Conservation (phyloP, 2,329 filamentous ascomycete species). For the Sporothrix euskadiensis region DNA sequence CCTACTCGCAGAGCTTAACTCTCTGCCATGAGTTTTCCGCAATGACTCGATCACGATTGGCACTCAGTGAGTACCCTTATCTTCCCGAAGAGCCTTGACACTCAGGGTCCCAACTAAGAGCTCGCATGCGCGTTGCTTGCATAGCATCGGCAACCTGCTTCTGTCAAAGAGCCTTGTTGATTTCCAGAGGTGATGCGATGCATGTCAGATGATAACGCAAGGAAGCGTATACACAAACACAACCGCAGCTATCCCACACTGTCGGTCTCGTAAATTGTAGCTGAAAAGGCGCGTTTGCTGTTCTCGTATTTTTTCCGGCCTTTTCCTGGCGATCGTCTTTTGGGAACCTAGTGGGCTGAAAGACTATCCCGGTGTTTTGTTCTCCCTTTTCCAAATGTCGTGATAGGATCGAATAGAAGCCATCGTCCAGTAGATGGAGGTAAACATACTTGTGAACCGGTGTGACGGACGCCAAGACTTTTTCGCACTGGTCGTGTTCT, state of each 20-base stretch:
- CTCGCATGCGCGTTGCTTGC: neutral
- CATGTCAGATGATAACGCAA: constrained; percentile 10
- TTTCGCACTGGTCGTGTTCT: neutral
- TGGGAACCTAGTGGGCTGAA: neutral
- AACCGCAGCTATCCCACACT: neutral
- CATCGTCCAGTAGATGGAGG: neutral
- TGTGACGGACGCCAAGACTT: constrained; percentile 5
- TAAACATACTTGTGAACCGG: neutral
- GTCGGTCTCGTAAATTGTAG: constrained; percentile 1
- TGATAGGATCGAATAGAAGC: too few relatives aligned
- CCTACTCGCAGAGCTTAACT: neutral
- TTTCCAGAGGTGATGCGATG: constrained; percentile 8
- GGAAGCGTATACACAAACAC: constrained; percentile 3
- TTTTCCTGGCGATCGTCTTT: neutral
- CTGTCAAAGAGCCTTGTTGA: constrained; percentile 2
- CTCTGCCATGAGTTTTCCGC: neutral
- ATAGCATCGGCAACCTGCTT: neutral
- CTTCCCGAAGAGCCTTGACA: neutral
- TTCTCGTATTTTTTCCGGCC: neutral
- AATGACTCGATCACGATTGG: too few relatives aligned
- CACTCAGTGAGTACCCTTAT: too few relatives aligned
- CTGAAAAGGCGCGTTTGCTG: neutral
- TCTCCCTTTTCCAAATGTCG: neutral
- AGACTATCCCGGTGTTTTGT: neutral
- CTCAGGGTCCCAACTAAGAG: neutral